Conservation (phyloP, 345 rosid genomes). For the Firmiana major region DNA sequence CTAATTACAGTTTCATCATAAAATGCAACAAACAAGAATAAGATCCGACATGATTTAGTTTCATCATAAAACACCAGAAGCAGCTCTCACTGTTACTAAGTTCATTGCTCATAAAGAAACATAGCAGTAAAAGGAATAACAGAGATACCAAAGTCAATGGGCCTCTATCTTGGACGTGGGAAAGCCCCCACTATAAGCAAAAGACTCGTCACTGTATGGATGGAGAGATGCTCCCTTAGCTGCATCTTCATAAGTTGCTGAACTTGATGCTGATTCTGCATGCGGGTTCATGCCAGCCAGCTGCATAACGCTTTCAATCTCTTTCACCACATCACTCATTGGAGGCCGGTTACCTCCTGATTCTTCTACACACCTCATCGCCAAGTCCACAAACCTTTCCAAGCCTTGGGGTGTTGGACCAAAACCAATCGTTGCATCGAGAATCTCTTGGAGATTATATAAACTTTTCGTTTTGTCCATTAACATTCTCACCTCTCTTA, state of each 20-base stretch:
- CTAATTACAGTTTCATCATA: background rate
- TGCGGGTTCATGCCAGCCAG: slow-evolving; percentile 56
- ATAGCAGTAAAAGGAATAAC: too few relatives aligned
- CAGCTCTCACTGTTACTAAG: slow-evolving; percentile 19
- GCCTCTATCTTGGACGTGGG: background rate
- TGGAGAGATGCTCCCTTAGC: background rate
- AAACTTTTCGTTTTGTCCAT: slow-evolving; percentile 54
- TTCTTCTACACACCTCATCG: slow-evolving; percentile 63
- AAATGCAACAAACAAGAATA: background rate
- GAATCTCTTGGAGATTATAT: slow-evolving; percentile 57
- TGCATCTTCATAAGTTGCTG: slow-evolving; percentile 22
- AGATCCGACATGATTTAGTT: background rate
- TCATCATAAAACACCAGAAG: background rate
- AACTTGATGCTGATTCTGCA: slow-evolving; percentile 48
- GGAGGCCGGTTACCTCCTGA: slow-evolving; percentile 58
- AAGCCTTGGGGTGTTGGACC: slow-evolving; percentile 52
- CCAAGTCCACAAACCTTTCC: slow-evolving; percentile 55
- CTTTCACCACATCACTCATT: slow-evolving; percentile 74
- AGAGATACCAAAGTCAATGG: background rate
- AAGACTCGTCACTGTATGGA: slow-evolving; percentile 9
- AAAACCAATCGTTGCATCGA: slow-evolving; percentile 56
- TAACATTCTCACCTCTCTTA: slow-evolving; percentile 58
- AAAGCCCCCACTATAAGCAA: background rate
- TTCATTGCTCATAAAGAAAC: background rate
- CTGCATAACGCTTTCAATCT: slow-evolving; percentile 66